Base-by-base conservation (phyloP, 2,329 filamentous ascomycete genomes). In the Colletotrichum sp. region DNA sequence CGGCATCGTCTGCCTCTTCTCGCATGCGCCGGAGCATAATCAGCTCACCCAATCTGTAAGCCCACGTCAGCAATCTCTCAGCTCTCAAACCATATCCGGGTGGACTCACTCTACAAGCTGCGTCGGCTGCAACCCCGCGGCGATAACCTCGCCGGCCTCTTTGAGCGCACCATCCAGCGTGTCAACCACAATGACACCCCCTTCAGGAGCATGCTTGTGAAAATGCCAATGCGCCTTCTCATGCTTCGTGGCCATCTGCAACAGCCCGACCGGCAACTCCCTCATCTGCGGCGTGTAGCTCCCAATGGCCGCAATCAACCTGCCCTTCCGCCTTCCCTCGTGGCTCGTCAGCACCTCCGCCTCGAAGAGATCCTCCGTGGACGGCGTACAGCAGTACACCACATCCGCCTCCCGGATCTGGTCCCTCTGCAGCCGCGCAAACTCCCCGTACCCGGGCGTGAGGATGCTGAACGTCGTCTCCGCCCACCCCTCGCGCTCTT, bases 321-420 rank as follows among this genome's bases (percentile, higher is more conserved):
- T 85, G 3, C 94, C 93, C 82, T 94, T 95, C 78, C 90, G 91
- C 34, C 93, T 85, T 0, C 92, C 94, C 78, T 94, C 93, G 8
- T 90, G 89, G 72, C 90, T 94, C 0, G 94, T 98, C 67, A 98
- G 88, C 76, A 94, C 92, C 13, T 89, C 83, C 12, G 87, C 88
- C 67, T 96, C 94, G 81, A 98, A 99, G 2, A 98, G 86, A 2
- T 94, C 94, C 39, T 90, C 87, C 0, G 89, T 90, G 1, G 93
- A 94, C 0, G 96, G 95, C 2, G 96, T 98, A 78, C 95, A 98
- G 85, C 95, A 96, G 85, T 98, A 97, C 48, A 99, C 94, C 12
- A 94, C 93, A 80, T 97, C 95, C 1, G 94, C 92, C 10, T 91
- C 91, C 48, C 92, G 87, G 67, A 98, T 88, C 66, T 95, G 91